Conservation (phyloP, 2,329 filamentous ascomycete species). For the Trichoderma asperellum region DNA sequence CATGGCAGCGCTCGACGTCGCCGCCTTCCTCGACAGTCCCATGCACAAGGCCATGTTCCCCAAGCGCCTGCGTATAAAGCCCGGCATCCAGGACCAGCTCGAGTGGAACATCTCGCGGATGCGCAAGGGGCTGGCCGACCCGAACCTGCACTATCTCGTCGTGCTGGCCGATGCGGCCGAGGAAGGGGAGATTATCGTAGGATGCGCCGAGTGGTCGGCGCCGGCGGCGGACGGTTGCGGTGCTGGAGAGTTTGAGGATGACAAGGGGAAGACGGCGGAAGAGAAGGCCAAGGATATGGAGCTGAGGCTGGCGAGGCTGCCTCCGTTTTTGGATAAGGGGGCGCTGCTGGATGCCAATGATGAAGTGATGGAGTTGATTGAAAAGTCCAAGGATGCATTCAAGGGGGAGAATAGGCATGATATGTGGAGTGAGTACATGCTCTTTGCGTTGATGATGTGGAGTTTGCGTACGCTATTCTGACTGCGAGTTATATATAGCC, state of each 20-base stretch:
- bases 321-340: constrained; percentile 28
- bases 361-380: constrained; percentile 29
- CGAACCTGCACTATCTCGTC: constrained; percentile 20
- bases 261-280: constrained; percentile 15
- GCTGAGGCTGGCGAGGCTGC: constrained; percentile 14
- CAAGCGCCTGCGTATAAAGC: constrained; percentile 27
- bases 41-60: constrained; percentile 31
- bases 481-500: neutral
- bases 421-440: constrained; percentile 30
- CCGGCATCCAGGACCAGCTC: constrained; percentile 30
- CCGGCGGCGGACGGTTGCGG: constrained; percentile 8
- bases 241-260: neutral
- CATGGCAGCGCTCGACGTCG: constrained; percentile 29
- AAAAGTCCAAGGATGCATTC: constrained; percentile 19
- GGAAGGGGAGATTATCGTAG: constrained; percentile 27
- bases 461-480: neutral
- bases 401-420: constrained; percentile 7
- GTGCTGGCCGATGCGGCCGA: neutral
- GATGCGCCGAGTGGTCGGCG: constrained; percentile 29
- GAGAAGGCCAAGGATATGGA: constrained; percentile 24
- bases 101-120: constrained; percentile 29
- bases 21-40: constrained; percentile 29
- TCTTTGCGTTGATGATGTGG: neutral
- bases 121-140: constrained; percentile 14
- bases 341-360: constrained; percentile 22